Conservation (phyloP, 2,329 filamentous ascomycete species). For the Diaporthe australafricana region DNA sequence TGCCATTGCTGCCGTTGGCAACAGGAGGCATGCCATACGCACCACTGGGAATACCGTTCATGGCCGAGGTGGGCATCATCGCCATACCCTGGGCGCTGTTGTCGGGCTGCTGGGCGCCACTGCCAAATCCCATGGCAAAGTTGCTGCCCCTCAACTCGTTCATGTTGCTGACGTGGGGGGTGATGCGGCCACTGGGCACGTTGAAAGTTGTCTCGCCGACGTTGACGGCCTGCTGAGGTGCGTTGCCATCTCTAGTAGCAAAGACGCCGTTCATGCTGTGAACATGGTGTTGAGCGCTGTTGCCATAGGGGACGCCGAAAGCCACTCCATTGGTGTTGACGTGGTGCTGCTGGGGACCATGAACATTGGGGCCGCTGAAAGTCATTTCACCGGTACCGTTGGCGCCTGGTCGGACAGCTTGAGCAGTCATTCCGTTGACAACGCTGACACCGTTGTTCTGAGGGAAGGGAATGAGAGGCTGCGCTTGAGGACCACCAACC, state of each 20-base stretch:
- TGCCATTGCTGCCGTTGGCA: neutral
- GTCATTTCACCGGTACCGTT: neutral
- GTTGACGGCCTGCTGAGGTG: neutral
- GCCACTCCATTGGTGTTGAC: neutral
- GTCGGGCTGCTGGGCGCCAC: neutral
- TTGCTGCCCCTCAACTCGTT: neutral
- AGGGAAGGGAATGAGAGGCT: neutral
- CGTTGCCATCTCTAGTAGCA: neutral
- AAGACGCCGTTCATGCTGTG: neutral
- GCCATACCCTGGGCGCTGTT: neutral
- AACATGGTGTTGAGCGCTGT: neutral
- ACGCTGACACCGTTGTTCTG: constrained; percentile 3
- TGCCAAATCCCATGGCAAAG: neutral
- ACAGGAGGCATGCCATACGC: neutral
- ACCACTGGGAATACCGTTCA: neutral
- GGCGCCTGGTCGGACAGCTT: neutral
- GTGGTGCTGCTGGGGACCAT: neutral
- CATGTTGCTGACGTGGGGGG: neutral
- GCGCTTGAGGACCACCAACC: neutral
- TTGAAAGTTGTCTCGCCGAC: neutral
- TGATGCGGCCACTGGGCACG: neutral
- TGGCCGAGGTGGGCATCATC: neutral
- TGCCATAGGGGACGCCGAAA: neutral
- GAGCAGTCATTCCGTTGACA: neutral
- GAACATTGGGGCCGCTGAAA: neutral